Evolutionary conservation across 2,329 filamentous ascomycete species (phyloP), one percentile per base, ranked within the genome.

Genomic region (Sphaerulina musiva): DNA sequence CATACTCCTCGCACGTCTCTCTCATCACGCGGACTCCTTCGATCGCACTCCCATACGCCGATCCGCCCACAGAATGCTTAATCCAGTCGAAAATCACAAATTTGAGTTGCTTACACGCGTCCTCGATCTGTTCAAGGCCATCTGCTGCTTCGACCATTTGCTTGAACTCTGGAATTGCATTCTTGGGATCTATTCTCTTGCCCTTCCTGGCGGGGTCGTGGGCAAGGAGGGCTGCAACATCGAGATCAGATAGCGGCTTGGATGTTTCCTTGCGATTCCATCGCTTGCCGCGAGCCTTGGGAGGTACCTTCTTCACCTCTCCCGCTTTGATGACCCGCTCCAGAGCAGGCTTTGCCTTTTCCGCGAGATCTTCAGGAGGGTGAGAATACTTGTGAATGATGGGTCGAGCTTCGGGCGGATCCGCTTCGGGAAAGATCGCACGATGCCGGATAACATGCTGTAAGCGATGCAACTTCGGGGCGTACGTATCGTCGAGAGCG

Each of bases 101-200:
- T 10, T 79, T 82, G 81, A 97, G 87, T 66, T 95, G 88, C 59
- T 83, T 81, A 5, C 83, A 78, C 1, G 86, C 86, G 14, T 84
- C 80, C 56, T 82, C 76, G 50, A 95, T 80, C 3, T 80, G 76
- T 1, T 79, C 73, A 1, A 85, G 73, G 29, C 84, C 79, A 1
- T 79, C 74, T 1, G 85, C 73, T 6, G 81, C 50, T 29, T 61
- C 76, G 12, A 97, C 76, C 2, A 85, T 79, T 68, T 89, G 89
- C 68, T 91, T 95, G 80, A 95, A 96, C 56, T 92, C 88, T 0
- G 93, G 90, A 4, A 97, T 83, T 1, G 91, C 83, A 59, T 97
- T 97, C 8, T 85, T 79, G 0, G 80, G 69, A 7, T 81, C 79
- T 53, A 87, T 83, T 43, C 74, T 77, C 66, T 76, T 71, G 29